phyloP scores from a whole-genome alignment of 208 protist species.

The Leishmania major region DNA sequence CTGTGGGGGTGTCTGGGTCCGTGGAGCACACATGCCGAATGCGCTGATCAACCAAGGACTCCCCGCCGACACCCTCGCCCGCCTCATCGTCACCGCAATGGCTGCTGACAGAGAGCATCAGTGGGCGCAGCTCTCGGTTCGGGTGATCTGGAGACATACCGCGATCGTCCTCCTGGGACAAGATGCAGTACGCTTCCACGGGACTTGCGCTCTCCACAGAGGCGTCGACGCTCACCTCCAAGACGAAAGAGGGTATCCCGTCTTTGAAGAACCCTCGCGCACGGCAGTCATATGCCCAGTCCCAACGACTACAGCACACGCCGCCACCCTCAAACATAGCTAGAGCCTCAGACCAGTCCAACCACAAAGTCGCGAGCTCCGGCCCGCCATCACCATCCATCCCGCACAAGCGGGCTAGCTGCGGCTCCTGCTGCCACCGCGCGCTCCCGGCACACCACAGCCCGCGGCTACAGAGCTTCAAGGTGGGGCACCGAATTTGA shows the following conservation, averaged over 20 bases:
- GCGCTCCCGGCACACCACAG: conserved; percentile 37
- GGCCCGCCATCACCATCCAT: conserved; percentile 23
- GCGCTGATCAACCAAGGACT: conserved; percentile 39
- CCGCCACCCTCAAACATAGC: conserved; percentile 62
- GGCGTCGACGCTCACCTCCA: conserved; percentile 42
- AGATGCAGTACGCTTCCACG: conserved; percentile 43
- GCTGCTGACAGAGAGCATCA: conserved; percentile 48
- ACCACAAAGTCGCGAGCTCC: conserved; percentile 37
- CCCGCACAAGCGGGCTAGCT: conserved; percentile 32
- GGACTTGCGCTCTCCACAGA: conserved; percentile 1
- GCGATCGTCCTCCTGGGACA: conserved; percentile 74
- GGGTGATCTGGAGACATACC: conserved; percentile 33
- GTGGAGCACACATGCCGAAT: conserved; percentile 25
- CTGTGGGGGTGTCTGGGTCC: conserved; percentile 41
- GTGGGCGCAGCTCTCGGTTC: conserved; percentile 33
- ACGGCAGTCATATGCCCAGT: conserved; percentile 47
- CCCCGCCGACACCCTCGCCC: conserved; percentile 26
- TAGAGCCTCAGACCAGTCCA: conserved; percentile 60
- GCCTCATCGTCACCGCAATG: neutral
- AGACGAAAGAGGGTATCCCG: conserved; percentile 39
- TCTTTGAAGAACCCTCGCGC: conserved; percentile 53
- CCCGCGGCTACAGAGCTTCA: conserved; percentile 26
- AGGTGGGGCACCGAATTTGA: conserved; percentile 39
- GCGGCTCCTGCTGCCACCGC: conserved; percentile 41
- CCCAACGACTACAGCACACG: conserved; percentile 41